Evolutionary conservation across 352 stramenopile genomes (phyloP).

Genomic region (Phytophthora pluvialis): DNA sequence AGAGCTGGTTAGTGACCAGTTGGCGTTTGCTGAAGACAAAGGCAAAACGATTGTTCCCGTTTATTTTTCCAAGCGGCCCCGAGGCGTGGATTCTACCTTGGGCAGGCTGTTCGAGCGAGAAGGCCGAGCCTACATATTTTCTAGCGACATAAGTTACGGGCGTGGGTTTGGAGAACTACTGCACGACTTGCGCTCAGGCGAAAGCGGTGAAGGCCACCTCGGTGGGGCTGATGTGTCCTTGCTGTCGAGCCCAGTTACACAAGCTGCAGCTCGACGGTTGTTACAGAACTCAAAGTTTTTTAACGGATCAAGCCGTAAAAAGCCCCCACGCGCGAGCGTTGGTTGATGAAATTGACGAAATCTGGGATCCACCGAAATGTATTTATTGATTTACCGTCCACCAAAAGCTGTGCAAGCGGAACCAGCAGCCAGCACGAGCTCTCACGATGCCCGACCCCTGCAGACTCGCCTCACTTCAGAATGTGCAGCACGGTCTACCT

Average conservation of each 20-base stretch:
- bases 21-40: slow-evolving; percentile 86
- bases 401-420: too few species aligned
- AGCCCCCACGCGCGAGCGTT: slow-evolving; percentile 31
- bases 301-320: slow-evolving; percentile 14
- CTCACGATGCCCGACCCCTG: not conserved
- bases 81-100: slow-evolving; percentile 50
- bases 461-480: too few species aligned
- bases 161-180: slow-evolving; percentile 67
- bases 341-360: slow-evolving; percentile 23
- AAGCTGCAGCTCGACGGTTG: slow-evolving; percentile 46
- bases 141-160: slow-evolving; percentile 68
- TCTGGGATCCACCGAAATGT: not conserved
- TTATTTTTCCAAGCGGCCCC: slow-evolving; percentile 63
- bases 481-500: too few species aligned
- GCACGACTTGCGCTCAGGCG: slow-evolving; percentile 41
- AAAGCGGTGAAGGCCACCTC: slow-evolving; percentile 21
- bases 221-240: slow-evolving; percentile 30
- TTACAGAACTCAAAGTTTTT: slow-evolving; percentile 33
- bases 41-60: slow-evolving; percentile 79
- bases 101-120: slow-evolving; percentile 45
- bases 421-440: too few species aligned
- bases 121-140: slow-evolving; percentile 55
- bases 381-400: slow-evolving; percentile 6
- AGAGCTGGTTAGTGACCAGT: slow-evolving; percentile 82
- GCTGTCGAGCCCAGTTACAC: slow-evolving; percentile 42